Base-by-base conservation (phyloP, 345 rosid genomes). In the Gossypium sturtianum region DNA sequence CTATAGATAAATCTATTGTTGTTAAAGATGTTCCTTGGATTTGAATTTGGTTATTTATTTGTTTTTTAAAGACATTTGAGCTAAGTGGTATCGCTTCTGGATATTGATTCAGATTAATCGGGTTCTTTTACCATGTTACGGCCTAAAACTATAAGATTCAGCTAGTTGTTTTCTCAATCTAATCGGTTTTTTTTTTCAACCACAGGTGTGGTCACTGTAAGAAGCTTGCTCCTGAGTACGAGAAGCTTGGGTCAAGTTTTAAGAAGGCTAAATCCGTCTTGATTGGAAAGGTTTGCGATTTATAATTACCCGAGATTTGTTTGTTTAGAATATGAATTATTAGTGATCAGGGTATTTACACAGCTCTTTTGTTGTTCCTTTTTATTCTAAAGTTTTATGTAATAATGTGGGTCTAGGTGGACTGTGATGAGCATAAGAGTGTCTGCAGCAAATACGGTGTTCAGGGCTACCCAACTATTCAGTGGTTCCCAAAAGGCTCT, bases 181-280 rank as follows among this genome's bases (percentile, higher is more conserved):
- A 5, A 58, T 71, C 9, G 20, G 16, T 3, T 44, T 9, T 29
- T 29, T 29, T 63, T 23, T 9, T 19, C 17, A 12, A 51, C 71
- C 29, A 62, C 82, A 95, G 99, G 99, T 96, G 98, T 83, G 99
- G 99, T 0, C 99, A 96, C 83, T 96, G 99, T 86, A 91, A 96
- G 85, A 96, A 96, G 89, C 95, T 96, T 38, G 98, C 97, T 82
- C 98, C 99, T 1, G 99, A 96, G 75, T 96, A 89, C 41, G 98
- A 96, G 83, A 91, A 89, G 84, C 97, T 96, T 23, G 98, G 94
- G 7, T 74, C 91, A 57, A 96, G 97, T 87, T 96, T 93, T 83
- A 91, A 87, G 88, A 96, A 91, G 79, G 90, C 97, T 7, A 91
- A 89, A 72, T 88, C 97, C 48, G 79, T 93, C 66, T 80, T 96